These are phyloP conservation scores for Ambrosia trifida DNA, from an alignment of 129 eudicot genomes.

Conservation along the genomic window DNA sequence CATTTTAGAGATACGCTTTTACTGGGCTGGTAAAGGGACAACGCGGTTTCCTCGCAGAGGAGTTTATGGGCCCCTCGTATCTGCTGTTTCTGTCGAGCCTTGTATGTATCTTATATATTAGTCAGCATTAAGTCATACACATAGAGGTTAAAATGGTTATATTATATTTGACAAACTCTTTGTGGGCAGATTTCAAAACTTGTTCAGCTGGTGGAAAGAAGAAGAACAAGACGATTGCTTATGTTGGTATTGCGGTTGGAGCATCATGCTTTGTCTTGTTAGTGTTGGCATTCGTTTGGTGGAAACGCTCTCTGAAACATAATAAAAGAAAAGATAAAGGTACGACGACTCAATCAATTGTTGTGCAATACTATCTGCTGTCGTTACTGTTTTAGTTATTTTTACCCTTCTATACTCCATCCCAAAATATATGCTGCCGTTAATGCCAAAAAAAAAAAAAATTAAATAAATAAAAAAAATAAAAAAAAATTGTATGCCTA, in stretches of 20 bases:
- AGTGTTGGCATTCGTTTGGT: conserved; percentile 44
- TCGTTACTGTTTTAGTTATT: neutral
- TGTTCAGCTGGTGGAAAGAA: conserved; percentile 42
- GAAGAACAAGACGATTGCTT: conserved; percentile 35
- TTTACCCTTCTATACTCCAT: neutral
- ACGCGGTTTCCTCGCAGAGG: conserved; percentile 37
- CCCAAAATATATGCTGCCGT: neutral
- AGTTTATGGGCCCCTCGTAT: conserved; percentile 46
- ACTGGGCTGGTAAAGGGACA: conserved; percentile 56
- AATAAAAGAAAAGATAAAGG: conserved; percentile 46
- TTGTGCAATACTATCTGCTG: neutral
- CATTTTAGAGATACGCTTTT: conserved; percentile 43
- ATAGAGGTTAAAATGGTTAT: neutral
- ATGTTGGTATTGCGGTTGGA: conserved; percentile 44
- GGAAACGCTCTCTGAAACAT: conserved; percentile 40
- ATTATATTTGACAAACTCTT: no score
- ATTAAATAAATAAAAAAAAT: no score
- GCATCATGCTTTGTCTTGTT: conserved; percentile 29
- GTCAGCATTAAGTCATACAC: neutral
- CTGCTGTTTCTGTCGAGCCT: conserved; percentile 46
- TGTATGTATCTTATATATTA: conserved; percentile 25
- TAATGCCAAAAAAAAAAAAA: no score
- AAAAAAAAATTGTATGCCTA: neutral
- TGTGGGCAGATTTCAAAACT: conserved; percentile 28
- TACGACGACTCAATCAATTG: neutral